Base-by-base conservation (phyloP, 306 rosid species). In the Prunus padus region DNA sequence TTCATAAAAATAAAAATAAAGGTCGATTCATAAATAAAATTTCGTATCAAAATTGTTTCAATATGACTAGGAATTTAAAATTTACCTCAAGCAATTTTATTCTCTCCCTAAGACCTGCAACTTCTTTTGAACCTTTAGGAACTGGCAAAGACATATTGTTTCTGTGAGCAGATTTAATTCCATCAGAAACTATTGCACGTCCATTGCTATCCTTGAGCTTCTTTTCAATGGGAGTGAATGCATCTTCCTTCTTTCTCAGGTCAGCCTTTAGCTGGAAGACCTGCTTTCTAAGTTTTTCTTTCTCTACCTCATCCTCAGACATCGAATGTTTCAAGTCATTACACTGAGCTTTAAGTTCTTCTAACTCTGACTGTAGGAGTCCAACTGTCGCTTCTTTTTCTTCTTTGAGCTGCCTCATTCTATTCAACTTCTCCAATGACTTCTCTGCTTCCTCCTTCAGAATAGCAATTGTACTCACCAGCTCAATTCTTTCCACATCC, bases 41-140 rank as follows among this genome's bases (percentile, higher is more conserved):
- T 76, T 62, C 76, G 20, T 54, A 42, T 22, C 55, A 71, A 51
- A 73, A 55, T 12, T 57, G 40, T 62, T 70, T 66, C 55, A 76
- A 69, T 63, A 65, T 14, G 56, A 79, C 23, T 19, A n/a, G 51
- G 66, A 67, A 55, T 23, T 73, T 52, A 71, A 42, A 79, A 66
- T 20, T 78, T 96, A 96, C 99, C 99, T 96, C 92, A 2, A 96
- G 99, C 69, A 82, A 74, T 82, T 88, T 88, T 79, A 87, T 84
- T 84, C 76, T 96, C 83, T 89, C 96, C 86, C 72, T 89, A 66
- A 90, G 88, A 81, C 79, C 83, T 30, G 88, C 74, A 74, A 86
- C 84, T 82, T 92, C 98, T 80, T 87, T 92, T 2, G 82, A 67
- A 67, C 81, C 75, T 55, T 78, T 90, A 69, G 86, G 81, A 69